A percentile compares a stretch with the other conserved stretches of the same genome.
These are phyloP conservation scores for Nakataea oryzae DNA, from an alignment of 2,329 filamentous ascomycete genomes.

Conservation along the genomic window DNA sequence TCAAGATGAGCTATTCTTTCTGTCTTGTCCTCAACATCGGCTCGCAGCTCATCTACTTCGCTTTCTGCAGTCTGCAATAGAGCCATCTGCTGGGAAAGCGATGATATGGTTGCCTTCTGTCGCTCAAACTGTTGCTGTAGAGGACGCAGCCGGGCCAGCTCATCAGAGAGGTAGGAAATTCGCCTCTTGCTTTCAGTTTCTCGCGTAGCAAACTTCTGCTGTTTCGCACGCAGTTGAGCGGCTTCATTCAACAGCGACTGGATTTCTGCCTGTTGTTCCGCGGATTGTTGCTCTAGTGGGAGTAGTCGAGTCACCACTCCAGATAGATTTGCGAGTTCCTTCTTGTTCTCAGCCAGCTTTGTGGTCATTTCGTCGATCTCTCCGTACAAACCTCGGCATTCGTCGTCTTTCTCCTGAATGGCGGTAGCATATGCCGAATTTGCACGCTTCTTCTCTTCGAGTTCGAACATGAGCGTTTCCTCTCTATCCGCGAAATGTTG, in stretches of 20 bases:
- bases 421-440: background rate
- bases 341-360: background rate
- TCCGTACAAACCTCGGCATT: background rate
- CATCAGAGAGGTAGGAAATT: no score
- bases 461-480: background rate
- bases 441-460: constrained; percentile 4
- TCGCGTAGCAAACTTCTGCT: no score
- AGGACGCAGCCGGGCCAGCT: no score
- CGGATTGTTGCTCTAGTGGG: background rate
- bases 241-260: background rate
- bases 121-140: background rate
- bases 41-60: background rate
- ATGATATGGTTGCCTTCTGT: background rate
- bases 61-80: background rate
- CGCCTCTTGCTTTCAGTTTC: no score
- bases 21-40: background rate
- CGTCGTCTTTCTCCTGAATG: constrained; percentile 2
- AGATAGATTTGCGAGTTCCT: background rate
- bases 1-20: background rate
- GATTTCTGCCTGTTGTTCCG: background rate
- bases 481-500: constrained; percentile 4
- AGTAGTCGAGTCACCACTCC: background rate
- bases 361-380: constrained; percentile 4
- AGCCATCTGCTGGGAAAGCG: background rate
- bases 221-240: background rate